A percentile compares a stretch with the other conserved stretches of the same genome.
These are phyloP conservation scores for Bryopsis sp. DNA, from an alignment of 139 green algal species.

Conservation along the genomic window DNA sequence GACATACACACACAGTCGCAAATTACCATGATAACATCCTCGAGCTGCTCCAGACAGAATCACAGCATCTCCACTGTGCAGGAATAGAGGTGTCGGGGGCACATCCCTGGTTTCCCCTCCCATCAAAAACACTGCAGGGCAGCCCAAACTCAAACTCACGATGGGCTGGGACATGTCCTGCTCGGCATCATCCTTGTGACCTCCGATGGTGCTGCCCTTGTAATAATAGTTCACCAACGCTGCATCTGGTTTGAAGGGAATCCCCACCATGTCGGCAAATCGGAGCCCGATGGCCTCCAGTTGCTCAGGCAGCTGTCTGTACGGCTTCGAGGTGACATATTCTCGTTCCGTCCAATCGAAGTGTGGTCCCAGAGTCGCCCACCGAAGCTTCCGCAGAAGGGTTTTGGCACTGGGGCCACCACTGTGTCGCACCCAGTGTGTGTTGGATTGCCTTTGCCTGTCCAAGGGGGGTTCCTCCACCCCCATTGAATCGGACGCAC, in stretches of 20 bases:
- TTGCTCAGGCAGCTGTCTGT: conserved; percentile 25
- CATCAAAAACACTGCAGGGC: conserved; percentile 76
- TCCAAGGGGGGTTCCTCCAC: not conserved
- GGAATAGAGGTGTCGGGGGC: conserved; percentile 52
- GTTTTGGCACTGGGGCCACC: conserved; percentile 29
- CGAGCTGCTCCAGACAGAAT: conserved; percentile 59
- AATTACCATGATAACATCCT: conserved; percentile 65
- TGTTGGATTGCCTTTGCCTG: not conserved
- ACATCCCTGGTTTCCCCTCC: conserved; percentile 49
- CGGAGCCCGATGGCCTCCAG: conserved; percentile 20
- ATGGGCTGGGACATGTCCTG: conserved; percentile 63
- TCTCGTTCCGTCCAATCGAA: conserved; percentile 65
- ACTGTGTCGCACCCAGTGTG: not conserved
- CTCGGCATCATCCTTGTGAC: conserved; percentile 85
- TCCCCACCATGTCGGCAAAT: conserved; percentile 15
- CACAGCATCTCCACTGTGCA: conserved; percentile 73
- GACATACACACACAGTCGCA: too few species aligned
- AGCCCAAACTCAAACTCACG: conserved; percentile 73
- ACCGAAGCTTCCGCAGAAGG: conserved; percentile 70
- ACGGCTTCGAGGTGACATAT: conserved; percentile 39
- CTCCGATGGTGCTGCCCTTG: conserved; percentile 65
- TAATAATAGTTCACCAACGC: conserved; percentile 86
- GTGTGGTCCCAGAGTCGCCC: conserved; percentile 64
- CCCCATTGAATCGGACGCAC: too few species aligned
- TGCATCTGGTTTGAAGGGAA: conserved; percentile 56